Evolutionary conservation across 495 filamentous ascomycete species (phyloP).

Genomic region (Penicillium lividum): DNA sequence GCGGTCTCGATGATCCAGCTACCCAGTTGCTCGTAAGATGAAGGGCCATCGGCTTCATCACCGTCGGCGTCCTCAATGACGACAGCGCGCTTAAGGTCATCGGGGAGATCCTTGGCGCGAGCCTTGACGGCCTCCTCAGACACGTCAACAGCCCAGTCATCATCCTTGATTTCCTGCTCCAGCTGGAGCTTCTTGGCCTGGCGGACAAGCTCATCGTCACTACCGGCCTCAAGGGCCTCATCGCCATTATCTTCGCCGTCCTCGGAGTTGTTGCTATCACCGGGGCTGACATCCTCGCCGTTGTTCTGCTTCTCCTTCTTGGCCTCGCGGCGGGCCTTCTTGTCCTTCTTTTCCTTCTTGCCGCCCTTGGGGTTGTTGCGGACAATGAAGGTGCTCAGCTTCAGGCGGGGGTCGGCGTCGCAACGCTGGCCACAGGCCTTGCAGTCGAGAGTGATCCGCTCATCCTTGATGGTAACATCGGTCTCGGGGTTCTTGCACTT

Average conservation of each 20-base stretch:
- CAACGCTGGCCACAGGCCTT: conserved; percentile 95
- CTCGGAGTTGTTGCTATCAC: conserved; percentile 72
- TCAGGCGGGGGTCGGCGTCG: conserved; percentile 87
- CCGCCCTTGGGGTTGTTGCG: conserved; percentile 93
- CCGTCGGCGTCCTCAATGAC: conserved; percentile 84
- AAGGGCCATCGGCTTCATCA: conserved; percentile 79
- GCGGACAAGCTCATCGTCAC: conserved; percentile 89
- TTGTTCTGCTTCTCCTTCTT: conserved; percentile 69
- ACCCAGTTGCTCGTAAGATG: conserved; percentile 86
- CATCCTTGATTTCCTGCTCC: conserved; percentile 69
- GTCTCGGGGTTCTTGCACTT: conserved; percentile 99
- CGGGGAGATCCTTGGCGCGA: conserved; percentile 85
- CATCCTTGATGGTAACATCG: conserved; percentile 90
- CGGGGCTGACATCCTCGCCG: conserved; percentile 69
- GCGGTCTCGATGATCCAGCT: conserved; percentile 85
- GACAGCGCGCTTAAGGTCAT: conserved; percentile 86
- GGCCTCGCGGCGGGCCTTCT: conserved; percentile 76
- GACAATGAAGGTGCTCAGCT: conserved; percentile 95
- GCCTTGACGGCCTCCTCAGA: conserved; percentile 93
- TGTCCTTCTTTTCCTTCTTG: conserved; percentile 91
- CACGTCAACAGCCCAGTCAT: conserved; percentile 93
- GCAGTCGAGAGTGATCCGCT: conserved; percentile 88
- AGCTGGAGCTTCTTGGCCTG: conserved; percentile 74
- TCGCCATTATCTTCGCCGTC: conserved; percentile 72
- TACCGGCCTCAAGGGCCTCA: conserved; percentile 69